phyloP scores from a whole-genome alignment of 2,329 filamentous ascomycete species.

The Sporothrix globosa region DNA sequence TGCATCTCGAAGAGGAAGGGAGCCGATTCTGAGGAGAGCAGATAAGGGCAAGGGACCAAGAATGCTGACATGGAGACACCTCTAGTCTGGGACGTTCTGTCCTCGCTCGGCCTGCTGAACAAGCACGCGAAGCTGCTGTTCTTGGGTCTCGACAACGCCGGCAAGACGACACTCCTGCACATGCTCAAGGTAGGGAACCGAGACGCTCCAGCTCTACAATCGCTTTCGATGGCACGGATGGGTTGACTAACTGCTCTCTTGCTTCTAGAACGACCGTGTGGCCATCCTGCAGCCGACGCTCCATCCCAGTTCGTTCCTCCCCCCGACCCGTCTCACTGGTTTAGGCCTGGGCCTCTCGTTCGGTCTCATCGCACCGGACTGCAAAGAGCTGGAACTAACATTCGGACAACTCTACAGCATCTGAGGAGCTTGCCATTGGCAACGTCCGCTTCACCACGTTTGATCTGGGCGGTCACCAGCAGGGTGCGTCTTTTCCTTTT shows the following conservation, averaged over 20 bases:
- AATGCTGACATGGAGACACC: constrained; percentile 39
- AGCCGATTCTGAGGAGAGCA: background rate
- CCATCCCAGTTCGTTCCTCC: constrained; percentile 74
- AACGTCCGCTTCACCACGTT: constrained; percentile 95
- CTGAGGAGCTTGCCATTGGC: constrained; percentile 89
- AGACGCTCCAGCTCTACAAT: too few relatives aligned
- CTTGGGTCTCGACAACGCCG: constrained; percentile 89
- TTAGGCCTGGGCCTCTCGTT: background rate
- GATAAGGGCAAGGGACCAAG: background rate
- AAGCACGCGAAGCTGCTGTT: constrained; percentile 96
- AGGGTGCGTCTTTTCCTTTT: constrained; percentile 59
- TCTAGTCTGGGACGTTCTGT: constrained; percentile 85
- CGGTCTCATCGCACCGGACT: background rate
- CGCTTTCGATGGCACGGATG: background rate
- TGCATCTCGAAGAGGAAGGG: background rate
- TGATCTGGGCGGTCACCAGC: constrained; percentile 90
- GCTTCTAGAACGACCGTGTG: constrained; percentile 79
- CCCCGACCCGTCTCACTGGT: background rate
- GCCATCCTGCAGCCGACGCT: constrained; percentile 88
- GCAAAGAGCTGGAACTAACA: background rate
- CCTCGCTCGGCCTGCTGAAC: constrained; percentile 85
- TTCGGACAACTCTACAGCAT: constrained; percentile 56
- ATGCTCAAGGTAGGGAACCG: constrained; percentile 78
- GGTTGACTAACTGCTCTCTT: background rate
- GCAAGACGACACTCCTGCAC: constrained; percentile 90